Evolutionary conservation across 192 early-diverging fungal species (phyloP), one percentile per base, ranked within the genome.

Genomic region (Entophlyctis helioformis): DNA sequence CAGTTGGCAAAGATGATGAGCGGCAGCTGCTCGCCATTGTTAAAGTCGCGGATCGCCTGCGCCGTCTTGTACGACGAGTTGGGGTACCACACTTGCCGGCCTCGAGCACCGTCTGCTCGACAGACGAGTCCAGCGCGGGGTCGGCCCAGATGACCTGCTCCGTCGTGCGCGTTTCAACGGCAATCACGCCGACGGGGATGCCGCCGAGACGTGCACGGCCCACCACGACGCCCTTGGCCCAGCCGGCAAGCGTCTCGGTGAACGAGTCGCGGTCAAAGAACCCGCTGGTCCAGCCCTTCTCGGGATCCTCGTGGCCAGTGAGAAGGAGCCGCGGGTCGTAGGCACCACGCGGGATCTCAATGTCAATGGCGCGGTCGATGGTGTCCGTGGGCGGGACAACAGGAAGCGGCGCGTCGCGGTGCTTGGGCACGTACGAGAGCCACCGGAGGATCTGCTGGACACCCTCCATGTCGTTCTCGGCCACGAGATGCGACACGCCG

Each of bases 1-100:
- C 95, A 98, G 86, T 98, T 98, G 62, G 95, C 95, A 81, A 98
- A 95, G 64, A 98, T 87, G 53, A 98, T 91, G 57, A 98, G 70
- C 18, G 95, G 95, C 49, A 98, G 71, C 54, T 93, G 89, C 66
- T 98, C 95, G 60, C 94, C 94, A 54, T 92, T 86, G 76, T 96
- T 95, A 38, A 98, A 96, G 69, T 98, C 95, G 56, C 86, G 84
- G 65, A 98, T 98, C 0, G 95, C 92, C 69, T 98, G 95, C 12
- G 95, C 91, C 19, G 95, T 98, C 76, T 98, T 98, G 76, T 78
- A 98, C n/a, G 95, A 87, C 35, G 88, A 92, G 78, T 95, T 93
- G 33, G 95, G 95, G 60, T 88, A 91, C 95, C 95, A 98, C 34
- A 98, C 95, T 53, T 87, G 41, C 91, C 91, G 32, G 95, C 92